Percentiles rank a stretch among this genome's conserved stretches.
These are phyloP conservation scores for Russula sp. DNA, from an alignment of 768 basidiomycete genomes.

Conservation along the genomic window DNA sequence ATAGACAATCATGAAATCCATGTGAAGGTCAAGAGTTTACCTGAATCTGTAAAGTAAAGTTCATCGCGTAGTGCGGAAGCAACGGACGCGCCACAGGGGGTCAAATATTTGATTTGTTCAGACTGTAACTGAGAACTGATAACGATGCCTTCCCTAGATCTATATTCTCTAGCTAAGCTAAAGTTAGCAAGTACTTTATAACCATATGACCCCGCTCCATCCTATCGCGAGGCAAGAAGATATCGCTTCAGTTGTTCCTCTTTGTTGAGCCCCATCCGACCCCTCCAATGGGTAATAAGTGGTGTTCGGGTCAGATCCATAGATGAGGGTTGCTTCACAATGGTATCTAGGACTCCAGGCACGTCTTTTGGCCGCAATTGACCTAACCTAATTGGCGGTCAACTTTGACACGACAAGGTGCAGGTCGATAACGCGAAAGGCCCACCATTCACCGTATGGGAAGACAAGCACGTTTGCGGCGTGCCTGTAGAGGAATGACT, in stretches of 20 bases:
- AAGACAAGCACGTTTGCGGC: slow-evolving; percentile 69
- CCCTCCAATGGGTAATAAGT: slow-evolving; percentile 58
- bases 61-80: too few species aligned
- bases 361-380: slow-evolving; percentile 56
- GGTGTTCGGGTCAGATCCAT: slow-evolving; percentile 35
- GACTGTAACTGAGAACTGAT: not conserved
- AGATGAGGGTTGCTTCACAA: slow-evolving; percentile 39
- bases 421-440: slow-evolving; percentile 18
- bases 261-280: slow-evolving; percentile 64
- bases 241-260: slow-evolving; percentile 48
- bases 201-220: not conserved
- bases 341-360: slow-evolving; percentile 48
- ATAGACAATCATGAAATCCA: slow-evolving; percentile 52
- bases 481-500: slow-evolving; percentile 41
- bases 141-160: not conserved
- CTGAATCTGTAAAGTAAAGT: too few species aligned
- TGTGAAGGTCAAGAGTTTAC: not conserved
- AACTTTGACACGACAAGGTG: not conserved
- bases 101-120: not conserved
- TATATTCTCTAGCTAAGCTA: not conserved
- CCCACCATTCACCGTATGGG: slow-evolving; percentile 72
- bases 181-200: not conserved
- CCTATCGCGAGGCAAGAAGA: slow-evolving; percentile 6
- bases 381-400: slow-evolving; percentile 53
- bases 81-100: slow-evolving; percentile 1